A percentile compares a stretch with the other conserved stretches of the same genome.
Evolutionary conservation across 2,329 filamentous ascomycete species (phyloP).

Genomic region (Sarocladium kiliense): DNA sequence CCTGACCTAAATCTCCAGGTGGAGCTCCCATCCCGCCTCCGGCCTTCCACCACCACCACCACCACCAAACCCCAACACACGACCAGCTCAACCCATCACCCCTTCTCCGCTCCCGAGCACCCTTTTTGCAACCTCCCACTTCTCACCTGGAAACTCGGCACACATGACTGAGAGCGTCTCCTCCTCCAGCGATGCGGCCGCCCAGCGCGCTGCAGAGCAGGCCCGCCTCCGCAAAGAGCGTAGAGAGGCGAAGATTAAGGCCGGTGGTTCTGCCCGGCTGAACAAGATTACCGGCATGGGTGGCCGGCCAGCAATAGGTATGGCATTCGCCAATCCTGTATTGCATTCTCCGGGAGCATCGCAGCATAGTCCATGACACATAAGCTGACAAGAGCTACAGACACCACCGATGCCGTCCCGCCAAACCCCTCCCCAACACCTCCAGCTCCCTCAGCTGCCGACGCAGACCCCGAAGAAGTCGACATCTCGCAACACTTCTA

Average conservation of each 20-base stretch:
- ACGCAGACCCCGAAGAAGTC: slow-evolving; percentile 67
- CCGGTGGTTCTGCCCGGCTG: slow-evolving; percentile 63
- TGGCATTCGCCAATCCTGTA: neutral
- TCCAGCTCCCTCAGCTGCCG: slow-evolving; percentile 24
- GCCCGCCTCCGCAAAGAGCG: slow-evolving; percentile 73
- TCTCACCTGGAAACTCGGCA: too few species aligned
- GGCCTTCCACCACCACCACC: too few species aligned
- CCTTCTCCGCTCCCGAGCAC: too few species aligned
- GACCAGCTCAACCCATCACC: too few species aligned
- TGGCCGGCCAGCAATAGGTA: slow-evolving; percentile 30
- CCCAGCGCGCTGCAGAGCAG: slow-evolving; percentile 55
- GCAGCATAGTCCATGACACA: too few species aligned
- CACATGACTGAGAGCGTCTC: slow-evolving; percentile 34
- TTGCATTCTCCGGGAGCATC: neutral
- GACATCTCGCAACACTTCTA: slow-evolving; percentile 76
- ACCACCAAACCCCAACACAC: too few species aligned
- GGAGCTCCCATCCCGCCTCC: too few species aligned
- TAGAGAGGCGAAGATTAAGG: slow-evolving; percentile 72
- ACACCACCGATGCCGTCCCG: neutral
- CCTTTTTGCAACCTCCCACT: too few species aligned
- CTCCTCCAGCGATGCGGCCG: slow-evolving; percentile 38
- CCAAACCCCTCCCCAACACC: slow-evolving; percentile 22
- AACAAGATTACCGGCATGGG: slow-evolving; percentile 71
- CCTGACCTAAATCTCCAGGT: too few species aligned
- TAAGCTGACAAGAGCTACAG: neutral